Conservation (phyloP, 805 yeast species). For the Lipomyces anomalus region DNA sequence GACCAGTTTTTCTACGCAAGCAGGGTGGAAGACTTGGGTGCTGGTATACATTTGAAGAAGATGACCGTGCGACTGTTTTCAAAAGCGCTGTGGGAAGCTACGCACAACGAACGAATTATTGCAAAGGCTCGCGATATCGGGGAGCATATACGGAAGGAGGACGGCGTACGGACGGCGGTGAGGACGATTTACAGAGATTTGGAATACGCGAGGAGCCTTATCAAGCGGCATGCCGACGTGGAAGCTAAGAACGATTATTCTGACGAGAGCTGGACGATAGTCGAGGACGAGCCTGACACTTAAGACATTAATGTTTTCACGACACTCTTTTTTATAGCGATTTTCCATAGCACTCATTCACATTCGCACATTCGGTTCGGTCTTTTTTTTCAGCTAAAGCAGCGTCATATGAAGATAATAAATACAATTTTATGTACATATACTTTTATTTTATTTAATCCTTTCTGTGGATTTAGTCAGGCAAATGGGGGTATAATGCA, state of each 20-base stretch:
- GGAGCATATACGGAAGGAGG: conserved; percentile 57
- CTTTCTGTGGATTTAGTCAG: no score
- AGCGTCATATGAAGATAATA: no score
- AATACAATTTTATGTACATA: no score
- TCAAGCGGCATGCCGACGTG: neutral
- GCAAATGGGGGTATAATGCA: no score
- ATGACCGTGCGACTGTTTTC: conserved; percentile 59
- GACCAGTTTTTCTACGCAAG: conserved; percentile 91
- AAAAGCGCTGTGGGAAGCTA: conserved; percentile 63
- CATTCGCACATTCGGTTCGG: no score
- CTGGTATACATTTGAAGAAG: conserved; percentile 65
- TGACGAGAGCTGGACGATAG: conserved; percentile 4
- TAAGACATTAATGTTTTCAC: no score
- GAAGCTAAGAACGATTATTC: neutral
- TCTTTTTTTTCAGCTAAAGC: no score
- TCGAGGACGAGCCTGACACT: no score
- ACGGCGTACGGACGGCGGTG: conserved; percentile 76
- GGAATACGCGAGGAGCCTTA: conserved; percentile 18
- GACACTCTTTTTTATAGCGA: no score
- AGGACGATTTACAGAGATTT: conserved; percentile 53
- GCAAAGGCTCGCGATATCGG: conserved; percentile 63
- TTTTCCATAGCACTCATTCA: no score
- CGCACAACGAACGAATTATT: conserved; percentile 60
- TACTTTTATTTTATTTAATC: no score
- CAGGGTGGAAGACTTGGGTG: conserved; percentile 84